phyloP scores from a whole-genome alignment of 768 basidiomycete genomes.

The Lactarius sp. region DNA sequence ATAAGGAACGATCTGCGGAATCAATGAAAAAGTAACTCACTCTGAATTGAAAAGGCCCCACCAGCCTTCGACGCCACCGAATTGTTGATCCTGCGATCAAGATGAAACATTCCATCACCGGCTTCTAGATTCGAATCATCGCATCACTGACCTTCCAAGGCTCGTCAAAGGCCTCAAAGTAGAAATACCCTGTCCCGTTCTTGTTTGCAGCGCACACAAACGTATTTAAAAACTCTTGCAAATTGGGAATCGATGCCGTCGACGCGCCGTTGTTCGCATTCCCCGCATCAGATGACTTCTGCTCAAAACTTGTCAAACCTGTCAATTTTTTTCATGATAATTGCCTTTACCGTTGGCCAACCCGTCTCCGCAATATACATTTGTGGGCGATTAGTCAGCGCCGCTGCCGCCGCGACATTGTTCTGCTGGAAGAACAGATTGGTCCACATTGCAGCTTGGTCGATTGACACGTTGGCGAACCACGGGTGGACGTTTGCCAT shows the following conservation, averaged over 20 bases:
- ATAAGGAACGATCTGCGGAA: slow-evolving; percentile 20
- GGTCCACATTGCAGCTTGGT: slow-evolving; percentile 77
- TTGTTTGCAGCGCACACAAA: slow-evolving; percentile 85
- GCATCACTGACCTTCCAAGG: slow-evolving; percentile 59
- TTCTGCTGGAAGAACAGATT: slow-evolving; percentile 63
- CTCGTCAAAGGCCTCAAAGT: slow-evolving; percentile 81
- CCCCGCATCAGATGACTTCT: slow-evolving; percentile 56
- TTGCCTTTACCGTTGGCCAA: slow-evolving; percentile 61
- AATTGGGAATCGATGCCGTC: slow-evolving; percentile 50
- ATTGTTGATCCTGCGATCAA: slow-evolving; percentile 44
- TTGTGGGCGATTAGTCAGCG: slow-evolving; percentile 62
- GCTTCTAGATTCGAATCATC: neutral
- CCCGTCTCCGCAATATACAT: slow-evolving; percentile 96
- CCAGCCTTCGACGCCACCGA: slow-evolving; percentile 75
- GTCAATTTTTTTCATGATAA: neutral
- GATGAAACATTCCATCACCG: slow-evolving; percentile 1
- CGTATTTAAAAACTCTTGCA: slow-evolving; percentile 80
- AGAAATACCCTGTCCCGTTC: slow-evolving; percentile 84
- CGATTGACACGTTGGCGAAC: slow-evolving; percentile 78
- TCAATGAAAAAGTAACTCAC: slow-evolving; percentile 33
- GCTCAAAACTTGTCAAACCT: neutral
- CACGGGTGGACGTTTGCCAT: slow-evolving; percentile 92
- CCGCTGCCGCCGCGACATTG: slow-evolving; percentile 54
- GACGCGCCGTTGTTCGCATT: slow-evolving; percentile 67
- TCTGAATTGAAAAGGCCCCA: slow-evolving; percentile 67